A percentile compares a stretch with the other conserved stretches of the same genome.
phyloP scores from a whole-genome alignment of 352 stramenopile genomes.

The Thraustotheca clavata region DNA sequence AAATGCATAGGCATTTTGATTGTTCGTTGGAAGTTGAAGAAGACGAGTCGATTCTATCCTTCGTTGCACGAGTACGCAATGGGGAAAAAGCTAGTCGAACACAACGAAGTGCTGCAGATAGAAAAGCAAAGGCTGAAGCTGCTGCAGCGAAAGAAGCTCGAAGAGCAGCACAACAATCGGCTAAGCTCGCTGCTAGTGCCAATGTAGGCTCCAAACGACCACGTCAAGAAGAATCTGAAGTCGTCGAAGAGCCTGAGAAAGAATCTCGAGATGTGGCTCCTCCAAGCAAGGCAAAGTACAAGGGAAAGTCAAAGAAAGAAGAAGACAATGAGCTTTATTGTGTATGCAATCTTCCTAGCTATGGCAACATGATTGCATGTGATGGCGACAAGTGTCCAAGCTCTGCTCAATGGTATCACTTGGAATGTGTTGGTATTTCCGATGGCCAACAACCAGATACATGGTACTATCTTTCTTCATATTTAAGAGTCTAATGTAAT shows the following conservation, averaged over 20 bases:
- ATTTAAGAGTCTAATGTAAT: background rate
- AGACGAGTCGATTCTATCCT: constrained; percentile 78
- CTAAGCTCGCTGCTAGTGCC: constrained; percentile 31
- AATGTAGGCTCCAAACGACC: constrained; percentile 25
- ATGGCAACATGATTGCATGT: constrained; percentile 85
- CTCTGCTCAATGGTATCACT: constrained; percentile 82
- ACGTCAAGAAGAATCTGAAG: background rate
- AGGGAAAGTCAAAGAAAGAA: constrained; percentile 37
- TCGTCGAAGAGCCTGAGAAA: background rate
- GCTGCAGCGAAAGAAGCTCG: constrained; percentile 44
- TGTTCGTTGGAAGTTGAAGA: constrained; percentile 71
- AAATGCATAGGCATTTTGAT: constrained; percentile 48
- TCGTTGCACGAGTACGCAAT: constrained; percentile 78
- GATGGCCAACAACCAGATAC: constrained; percentile 74
- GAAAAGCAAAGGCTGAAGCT: constrained; percentile 31
- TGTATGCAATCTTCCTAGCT: constrained; percentile 79
- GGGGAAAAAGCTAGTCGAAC: constrained; percentile 51
- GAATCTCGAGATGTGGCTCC: background rate
- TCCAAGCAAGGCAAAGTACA: background rate
- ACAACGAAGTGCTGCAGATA: constrained; percentile 50
- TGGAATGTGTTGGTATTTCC: constrained; percentile 76
- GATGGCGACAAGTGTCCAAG: constrained; percentile 83
- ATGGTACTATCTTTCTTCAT: constrained; percentile 35
- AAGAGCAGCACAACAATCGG: constrained; percentile 50
- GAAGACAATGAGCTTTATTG: constrained; percentile 86